Evolutionary conservation across 1,139 yeast genomes (phyloP).

Genomic region (Protomyces macrosporus): DNA sequence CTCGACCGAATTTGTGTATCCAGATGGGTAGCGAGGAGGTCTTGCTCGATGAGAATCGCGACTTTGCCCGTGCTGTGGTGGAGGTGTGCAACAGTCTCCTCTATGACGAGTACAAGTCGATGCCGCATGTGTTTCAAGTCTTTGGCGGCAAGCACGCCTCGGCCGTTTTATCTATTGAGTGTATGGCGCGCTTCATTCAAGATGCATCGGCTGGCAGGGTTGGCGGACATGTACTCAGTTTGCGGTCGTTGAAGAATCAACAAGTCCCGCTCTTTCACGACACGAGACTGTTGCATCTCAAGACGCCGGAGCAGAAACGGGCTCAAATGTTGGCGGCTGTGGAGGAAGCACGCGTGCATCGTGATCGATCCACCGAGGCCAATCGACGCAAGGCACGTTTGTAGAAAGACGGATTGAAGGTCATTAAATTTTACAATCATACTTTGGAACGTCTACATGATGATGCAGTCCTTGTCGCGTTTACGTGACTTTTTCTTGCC

Average conservation of each 20-base stretch:
- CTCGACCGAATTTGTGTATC: conserved; percentile 1
- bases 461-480: background rate
- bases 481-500: background rate
- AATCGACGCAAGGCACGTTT: background rate
- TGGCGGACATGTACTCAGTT: background rate
- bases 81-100: conserved; percentile 8
- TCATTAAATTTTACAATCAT: too few relatives aligned
- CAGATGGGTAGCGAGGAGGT: conserved; percentile 19
- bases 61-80: conserved; percentile 15
- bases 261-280: background rate
- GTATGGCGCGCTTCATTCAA: conserved; percentile 12
- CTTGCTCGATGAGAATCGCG: conserved; percentile 20
- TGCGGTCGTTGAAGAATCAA: background rate
- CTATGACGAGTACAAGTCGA: conserved; percentile 17
- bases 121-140: conserved; percentile 26
- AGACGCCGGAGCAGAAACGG: background rate
- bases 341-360: background rate
- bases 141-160: background rate
- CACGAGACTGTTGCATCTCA: background rate
- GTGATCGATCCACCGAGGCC: background rate
- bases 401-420: background rate
- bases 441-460: background rate
- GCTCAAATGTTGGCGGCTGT: background rate
- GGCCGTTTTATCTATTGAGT: background rate
- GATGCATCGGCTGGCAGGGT: background rate